Percentiles rank a stretch among this genome's conserved stretches.
phyloP scores from a whole-genome alignment of 208 protist genomes.

The Leptomonas seymouri region DNA sequence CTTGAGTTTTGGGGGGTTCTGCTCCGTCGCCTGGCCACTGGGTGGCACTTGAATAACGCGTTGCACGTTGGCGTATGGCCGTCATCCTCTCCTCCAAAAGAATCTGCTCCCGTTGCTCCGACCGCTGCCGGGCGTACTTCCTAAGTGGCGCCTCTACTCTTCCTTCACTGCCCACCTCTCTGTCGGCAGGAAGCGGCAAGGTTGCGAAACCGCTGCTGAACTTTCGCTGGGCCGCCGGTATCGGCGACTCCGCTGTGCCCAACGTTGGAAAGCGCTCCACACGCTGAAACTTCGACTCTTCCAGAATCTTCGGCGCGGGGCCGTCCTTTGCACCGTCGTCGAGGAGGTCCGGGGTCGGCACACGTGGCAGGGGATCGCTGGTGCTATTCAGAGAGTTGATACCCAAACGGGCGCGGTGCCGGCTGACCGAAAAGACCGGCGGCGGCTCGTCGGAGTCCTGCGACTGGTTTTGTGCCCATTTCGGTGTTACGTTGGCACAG shows the following conservation, averaged over 20 bases:
- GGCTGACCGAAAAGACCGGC: background rate
- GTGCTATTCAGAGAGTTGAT: background rate
- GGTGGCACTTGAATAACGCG: too few species aligned
- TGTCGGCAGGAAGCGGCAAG: too few species aligned
- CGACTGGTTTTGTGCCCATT: conserved; percentile 4
- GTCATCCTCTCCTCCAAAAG: too few species aligned
- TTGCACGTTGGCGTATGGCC: too few species aligned
- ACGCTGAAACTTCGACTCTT: background rate
- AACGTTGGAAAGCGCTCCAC: background rate
- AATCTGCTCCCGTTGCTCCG: too few species aligned
- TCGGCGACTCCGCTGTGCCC: background rate
- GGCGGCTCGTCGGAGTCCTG: background rate
- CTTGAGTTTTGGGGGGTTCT: too few species aligned
- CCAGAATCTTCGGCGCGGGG: background rate
- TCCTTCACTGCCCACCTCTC: too few species aligned
- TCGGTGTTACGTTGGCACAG: background rate
- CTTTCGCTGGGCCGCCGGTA: background rate
- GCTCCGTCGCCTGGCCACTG: too few species aligned
- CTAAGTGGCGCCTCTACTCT: too few species aligned
- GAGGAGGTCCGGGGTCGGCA: background rate
- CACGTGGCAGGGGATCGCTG: background rate
- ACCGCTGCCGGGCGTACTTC: too few species aligned
- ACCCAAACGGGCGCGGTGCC: background rate
- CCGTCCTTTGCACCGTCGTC: background rate
- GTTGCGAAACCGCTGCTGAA: background rate